Conservation (phyloP, 164 flowering plant species). For the Dillenia suffruticosa region DNA sequence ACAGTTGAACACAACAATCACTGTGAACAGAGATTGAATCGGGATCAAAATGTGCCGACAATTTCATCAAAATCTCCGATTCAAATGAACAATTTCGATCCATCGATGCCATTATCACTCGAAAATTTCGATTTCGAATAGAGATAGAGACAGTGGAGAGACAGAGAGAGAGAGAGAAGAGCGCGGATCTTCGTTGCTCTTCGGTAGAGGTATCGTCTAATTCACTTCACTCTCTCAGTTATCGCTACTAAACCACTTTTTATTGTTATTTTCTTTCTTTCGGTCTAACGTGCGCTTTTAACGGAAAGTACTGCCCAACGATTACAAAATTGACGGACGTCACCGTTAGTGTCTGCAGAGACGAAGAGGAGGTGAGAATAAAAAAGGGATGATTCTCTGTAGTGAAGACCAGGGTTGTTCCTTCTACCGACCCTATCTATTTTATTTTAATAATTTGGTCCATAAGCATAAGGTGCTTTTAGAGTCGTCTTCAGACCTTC, state of each 20-base stretch:
- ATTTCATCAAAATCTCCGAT: neutral
- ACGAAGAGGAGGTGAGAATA: no score
- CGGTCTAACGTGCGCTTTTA: constrained; percentile 16
- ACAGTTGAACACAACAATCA: constrained; percentile 4
- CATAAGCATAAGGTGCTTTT: no score
- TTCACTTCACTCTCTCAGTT: neutral
- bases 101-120: no score
- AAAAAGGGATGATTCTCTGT: no score
- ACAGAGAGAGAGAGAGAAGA: neutral
- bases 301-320: constrained; percentile 11
- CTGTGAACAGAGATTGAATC: constrained; percentile 4
- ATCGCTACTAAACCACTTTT: constrained; percentile 1
- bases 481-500: no score
- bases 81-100: no score
- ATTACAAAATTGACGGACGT: no score
- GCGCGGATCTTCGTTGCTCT: neutral
- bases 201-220: neutral
- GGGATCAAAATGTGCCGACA: constrained; percentile 8
- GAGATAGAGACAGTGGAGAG: no score
- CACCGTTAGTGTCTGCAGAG: no score
- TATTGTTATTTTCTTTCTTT: constrained; percentile 1
- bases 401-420: no score
- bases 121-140: neutral
- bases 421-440: no score
- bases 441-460: no score